These are phyloP conservation scores for Termitomyces sp. DNA, from an alignment of 768 basidiomycete genomes.

Conservation along the genomic window DNA sequence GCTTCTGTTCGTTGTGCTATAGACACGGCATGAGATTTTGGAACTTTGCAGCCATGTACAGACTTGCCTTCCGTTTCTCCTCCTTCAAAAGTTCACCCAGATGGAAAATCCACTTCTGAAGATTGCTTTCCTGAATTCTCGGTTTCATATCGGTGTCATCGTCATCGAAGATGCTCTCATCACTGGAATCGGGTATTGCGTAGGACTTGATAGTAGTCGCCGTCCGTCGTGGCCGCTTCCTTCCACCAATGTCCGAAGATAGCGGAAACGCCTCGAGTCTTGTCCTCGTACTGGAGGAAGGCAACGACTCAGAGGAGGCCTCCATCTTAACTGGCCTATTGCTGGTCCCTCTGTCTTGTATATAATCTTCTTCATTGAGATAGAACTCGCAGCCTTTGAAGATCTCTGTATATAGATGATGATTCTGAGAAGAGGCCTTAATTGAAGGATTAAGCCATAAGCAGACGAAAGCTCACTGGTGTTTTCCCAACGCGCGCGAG, in stretches of 20 bases:
- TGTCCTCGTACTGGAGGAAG: slow-evolving; percentile 19
- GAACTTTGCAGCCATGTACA: slow-evolving; percentile 1
- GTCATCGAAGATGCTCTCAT: slow-evolving; percentile 47
- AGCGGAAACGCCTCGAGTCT: slow-evolving; percentile 12
- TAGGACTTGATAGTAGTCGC: slow-evolving; percentile 57
- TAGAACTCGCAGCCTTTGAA: slow-evolving; percentile 66
- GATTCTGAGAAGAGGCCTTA: slow-evolving; percentile 31
- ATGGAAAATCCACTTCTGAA: slow-evolving; percentile 68
- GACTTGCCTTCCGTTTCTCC: slow-evolving; percentile 64
- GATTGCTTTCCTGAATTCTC: slow-evolving; percentile 32
- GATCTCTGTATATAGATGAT: slow-evolving; percentile 54
- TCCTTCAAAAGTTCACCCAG: slow-evolving; percentile 52
- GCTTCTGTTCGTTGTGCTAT: slow-evolving; percentile 64
- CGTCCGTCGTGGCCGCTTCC: slow-evolving; percentile 58
- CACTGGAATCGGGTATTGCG: slow-evolving; percentile 65
- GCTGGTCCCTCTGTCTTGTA: slow-evolving; percentile 25
- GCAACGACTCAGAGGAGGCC: slow-evolving; percentile 22
- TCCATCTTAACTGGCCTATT: slow-evolving; percentile 37
- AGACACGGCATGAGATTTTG: slow-evolving; percentile 4
- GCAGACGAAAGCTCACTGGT: slow-evolving; percentile 39
- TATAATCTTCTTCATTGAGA: slow-evolving; percentile 64
- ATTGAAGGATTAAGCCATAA: not conserved
- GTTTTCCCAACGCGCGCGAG: slow-evolving; percentile 61
- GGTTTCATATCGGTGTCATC: slow-evolving; percentile 29
- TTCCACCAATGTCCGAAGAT: slow-evolving; percentile 22